A percentile compares a stretch with the other conserved stretches of the same genome.
Conservation (phyloP, 345 rosid species). For the Eucalyptus pauciflora region DNA sequence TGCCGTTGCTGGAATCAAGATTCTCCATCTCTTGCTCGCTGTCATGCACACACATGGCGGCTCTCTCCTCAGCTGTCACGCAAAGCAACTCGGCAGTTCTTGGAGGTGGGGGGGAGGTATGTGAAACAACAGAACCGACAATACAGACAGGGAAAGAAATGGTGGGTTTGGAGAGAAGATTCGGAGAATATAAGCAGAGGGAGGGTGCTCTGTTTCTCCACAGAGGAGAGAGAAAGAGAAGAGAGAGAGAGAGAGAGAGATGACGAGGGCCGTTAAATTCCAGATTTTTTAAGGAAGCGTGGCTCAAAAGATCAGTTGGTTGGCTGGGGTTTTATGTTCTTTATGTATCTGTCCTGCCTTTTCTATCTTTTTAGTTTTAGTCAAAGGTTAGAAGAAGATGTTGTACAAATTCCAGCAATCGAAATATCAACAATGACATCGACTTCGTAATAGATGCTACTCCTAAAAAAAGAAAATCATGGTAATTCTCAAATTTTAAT, state of each 20-base stretch:
- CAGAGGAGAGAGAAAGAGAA: background rate
- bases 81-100: background rate
- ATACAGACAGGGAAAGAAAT: background rate
- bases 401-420: background rate
- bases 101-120: background rate
- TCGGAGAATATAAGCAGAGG: constrained; percentile 9
- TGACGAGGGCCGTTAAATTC: constrained; percentile 10
- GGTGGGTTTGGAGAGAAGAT: constrained; percentile 13
- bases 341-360: background rate
- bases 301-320: constrained; percentile 15
- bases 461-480: background rate
- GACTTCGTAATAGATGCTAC: background rate
- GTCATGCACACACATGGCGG: constrained; percentile 41
- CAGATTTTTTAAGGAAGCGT: constrained; percentile 34
- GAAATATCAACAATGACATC: background rate
- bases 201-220: background rate
- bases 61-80: background rate
- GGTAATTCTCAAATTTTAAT: background rate
- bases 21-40: constrained; percentile 17
- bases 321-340: background rate
- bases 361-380: background rate
- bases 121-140: background rate
- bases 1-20: background rate
- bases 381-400: background rate
- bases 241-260: background rate